A percentile compares a stretch with the other conserved stretches of the same genome.
Conservation (phyloP, 345 rosid genomes). For the Excoecaria agallocha region DNA sequence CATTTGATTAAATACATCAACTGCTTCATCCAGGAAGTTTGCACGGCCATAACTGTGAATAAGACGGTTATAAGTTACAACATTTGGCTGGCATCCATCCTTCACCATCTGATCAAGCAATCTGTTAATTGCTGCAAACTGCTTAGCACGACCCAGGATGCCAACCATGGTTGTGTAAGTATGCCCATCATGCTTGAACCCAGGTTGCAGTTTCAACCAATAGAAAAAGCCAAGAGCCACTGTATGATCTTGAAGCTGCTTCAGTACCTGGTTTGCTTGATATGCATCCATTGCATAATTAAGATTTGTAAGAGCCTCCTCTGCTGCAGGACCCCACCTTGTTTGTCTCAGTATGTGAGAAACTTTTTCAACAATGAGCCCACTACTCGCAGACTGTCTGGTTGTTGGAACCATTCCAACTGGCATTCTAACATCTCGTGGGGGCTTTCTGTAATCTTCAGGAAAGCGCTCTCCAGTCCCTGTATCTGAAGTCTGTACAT, state of each 20-base stretch:
- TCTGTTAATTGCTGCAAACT: constrained; percentile 62
- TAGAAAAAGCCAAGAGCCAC: constrained; percentile 80
- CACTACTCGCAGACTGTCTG: constrained; percentile 39
- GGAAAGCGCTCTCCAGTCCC: constrained; percentile 29
- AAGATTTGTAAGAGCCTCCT: constrained; percentile 60
- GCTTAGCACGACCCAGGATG: constrained; percentile 82
- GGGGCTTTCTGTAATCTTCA: constrained; percentile 36
- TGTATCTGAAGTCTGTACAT: constrained; percentile 34
- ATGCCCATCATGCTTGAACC: constrained; percentile 84
- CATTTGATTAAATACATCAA: constrained; percentile 74
- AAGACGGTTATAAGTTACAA: constrained; percentile 84
- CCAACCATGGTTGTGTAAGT: constrained; percentile 97
- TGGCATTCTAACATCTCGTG: constrained; percentile 44
- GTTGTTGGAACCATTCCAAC: constrained; percentile 33
- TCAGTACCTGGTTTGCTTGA: constrained; percentile 91
- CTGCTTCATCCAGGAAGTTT: constrained; percentile 72
- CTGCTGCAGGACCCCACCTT: constrained; percentile 77
- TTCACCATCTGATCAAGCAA: constrained; percentile 74
- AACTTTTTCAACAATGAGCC: constrained; percentile 55
- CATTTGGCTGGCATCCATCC: constrained; percentile 83
- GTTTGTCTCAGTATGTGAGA: constrained; percentile 44
- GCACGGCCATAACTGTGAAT: constrained; percentile 96
- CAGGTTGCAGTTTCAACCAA: constrained; percentile 69
- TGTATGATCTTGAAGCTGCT: constrained; percentile 68
- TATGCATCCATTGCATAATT: constrained; percentile 57